Evolutionary conservation across 306 rosid species (phyloP).

Genomic region (Vigna reflexopilosa): DNA sequence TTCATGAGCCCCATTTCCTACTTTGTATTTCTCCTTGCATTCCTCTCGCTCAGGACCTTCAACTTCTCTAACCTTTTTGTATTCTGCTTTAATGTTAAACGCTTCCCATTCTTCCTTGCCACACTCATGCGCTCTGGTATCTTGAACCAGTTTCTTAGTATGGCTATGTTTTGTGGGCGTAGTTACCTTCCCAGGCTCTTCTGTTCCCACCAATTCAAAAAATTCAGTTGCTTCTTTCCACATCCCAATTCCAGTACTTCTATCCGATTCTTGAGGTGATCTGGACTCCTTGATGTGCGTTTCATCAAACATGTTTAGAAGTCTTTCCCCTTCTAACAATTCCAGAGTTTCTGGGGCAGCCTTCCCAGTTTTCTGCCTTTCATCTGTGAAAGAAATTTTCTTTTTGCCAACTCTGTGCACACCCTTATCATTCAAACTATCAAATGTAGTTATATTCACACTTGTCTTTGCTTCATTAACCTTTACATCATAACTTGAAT

Average conservation of each 20-base stretch:
- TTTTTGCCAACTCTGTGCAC: conserved; percentile 47
- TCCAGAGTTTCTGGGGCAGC: conserved; percentile 52
- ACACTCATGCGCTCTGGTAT: conserved; percentile 44
- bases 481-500: conserved; percentile 51
- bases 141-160: conserved; percentile 50
- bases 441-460: conserved; percentile 46
- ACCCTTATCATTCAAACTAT: conserved; percentile 53
- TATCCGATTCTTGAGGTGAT: conserved; percentile 62
- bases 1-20: conserved; percentile 45
- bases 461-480: conserved; percentile 50
- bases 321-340: conserved; percentile 49
- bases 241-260: conserved; percentile 57
- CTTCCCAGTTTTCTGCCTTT: conserved; percentile 59
- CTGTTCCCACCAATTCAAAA: conserved; percentile 83
- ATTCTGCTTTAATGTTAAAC: conserved; percentile 49
- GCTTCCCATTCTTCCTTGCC: conserved; percentile 52
- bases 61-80: conserved; percentile 40
- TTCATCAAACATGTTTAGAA: conserved; percentile 48
- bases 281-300: conserved; percentile 52
- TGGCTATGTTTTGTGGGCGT: conserved; percentile 52
- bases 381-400: conserved; percentile 54
- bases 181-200: conserved; percentile 58
- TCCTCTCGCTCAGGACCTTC: conserved; percentile 46
- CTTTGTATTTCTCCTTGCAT: conserved; percentile 55
- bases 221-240: conserved; percentile 84